Base-by-base conservation (phyloP, 768 basidiomycete genomes). In the Tricholoma sp. region DNA sequence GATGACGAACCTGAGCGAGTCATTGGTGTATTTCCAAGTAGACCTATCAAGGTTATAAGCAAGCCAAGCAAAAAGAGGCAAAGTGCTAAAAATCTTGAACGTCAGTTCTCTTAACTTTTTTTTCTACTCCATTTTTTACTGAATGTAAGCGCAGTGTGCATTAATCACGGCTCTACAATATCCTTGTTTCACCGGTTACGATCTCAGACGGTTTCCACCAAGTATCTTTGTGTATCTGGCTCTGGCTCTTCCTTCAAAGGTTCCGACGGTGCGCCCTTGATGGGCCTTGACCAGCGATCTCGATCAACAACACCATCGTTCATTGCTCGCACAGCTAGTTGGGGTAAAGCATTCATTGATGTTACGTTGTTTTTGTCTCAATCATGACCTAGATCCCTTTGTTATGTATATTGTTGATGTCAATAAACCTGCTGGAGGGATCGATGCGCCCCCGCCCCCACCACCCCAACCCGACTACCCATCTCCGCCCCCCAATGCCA, bases 371-470 rank as follows among this genome's bases (percentile, higher is more conserved):
- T 39, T 47, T 29, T 13, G 24, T 36, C 50, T 58, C 41, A 52
- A 49, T 49, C 37, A 54, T 57, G 58, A 66, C 49, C 0, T 62
- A 90, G 89, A 95, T 72, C 89, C 94, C 0, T 98, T 97, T 73
- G 85, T 98, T 65, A 91, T 98, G 82, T 98, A 97, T 76, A 94
- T 97, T 59, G 94, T 97, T 59, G 94, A 98, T 70, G 90, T 94
- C 59, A 87, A 84, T 73, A 89, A 88, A 66, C 89, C 92, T 17
- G 79, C 83, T 17, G 86, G 86, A 29, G 85, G 86, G 12, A 84
- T 89, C 51, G 89, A 91, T 63, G 79, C 85, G 32, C 85, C 89
- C 6, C 86, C 88, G 4, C 88, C 89, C 0, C 89, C 90, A 13
- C 88, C 91, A 3, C 89, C 86, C 0, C 89, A 92, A 54, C 84